phyloP scores from a whole-genome alignment of 805 yeast genomes.

The Candida maesae region DNA sequence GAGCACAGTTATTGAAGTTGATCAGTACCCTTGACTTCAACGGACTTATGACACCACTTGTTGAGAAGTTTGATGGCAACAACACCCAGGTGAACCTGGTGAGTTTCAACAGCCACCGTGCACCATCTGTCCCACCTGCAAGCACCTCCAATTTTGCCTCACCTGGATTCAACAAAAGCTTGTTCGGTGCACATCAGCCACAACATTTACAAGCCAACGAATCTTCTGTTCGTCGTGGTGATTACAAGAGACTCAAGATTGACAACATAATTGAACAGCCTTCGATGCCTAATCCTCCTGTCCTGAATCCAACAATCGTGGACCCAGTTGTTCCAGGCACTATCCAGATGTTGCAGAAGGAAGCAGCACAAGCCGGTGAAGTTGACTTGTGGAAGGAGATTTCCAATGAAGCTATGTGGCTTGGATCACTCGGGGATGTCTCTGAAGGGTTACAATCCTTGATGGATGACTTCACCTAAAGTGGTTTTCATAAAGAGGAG shows the following conservation, averaged over 20 bases:
- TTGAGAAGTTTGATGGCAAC: slow-evolving; percentile 52
- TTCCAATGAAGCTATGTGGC: slow-evolving; percentile 74
- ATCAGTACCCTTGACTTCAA: slow-evolving; percentile 65
- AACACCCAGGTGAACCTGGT: slow-evolving; percentile 12
- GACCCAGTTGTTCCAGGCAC: slow-evolving; percentile 26
- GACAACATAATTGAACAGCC: slow-evolving; percentile 14
- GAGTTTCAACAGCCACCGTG: slow-evolving; percentile 14
- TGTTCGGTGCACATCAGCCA: neutral
- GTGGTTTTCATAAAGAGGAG: too few species aligned
- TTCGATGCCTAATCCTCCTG: slow-evolving; percentile 14
- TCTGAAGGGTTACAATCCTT: slow-evolving; percentile 35
- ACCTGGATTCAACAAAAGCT: neutral
- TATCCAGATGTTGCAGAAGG: slow-evolving; percentile 26
- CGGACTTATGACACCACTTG: slow-evolving; percentile 55
- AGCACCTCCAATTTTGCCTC: neutral
- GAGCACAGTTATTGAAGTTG: slow-evolving; percentile 66
- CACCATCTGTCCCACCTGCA: neutral
- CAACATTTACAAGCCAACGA: slow-evolving; percentile 10
- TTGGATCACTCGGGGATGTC: slow-evolving; percentile 38
- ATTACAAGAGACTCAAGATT: slow-evolving; percentile 15
- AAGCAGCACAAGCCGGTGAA: slow-evolving; percentile 37
- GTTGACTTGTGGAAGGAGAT: slow-evolving; percentile 71
- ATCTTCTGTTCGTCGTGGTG: slow-evolving; percentile 18
- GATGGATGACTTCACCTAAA: slow-evolving; percentile 20
- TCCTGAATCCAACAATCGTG: slow-evolving; percentile 17